Conservation (phyloP, 2,329 filamentous ascomycete species). For the Fusarium anguioides region DNA sequence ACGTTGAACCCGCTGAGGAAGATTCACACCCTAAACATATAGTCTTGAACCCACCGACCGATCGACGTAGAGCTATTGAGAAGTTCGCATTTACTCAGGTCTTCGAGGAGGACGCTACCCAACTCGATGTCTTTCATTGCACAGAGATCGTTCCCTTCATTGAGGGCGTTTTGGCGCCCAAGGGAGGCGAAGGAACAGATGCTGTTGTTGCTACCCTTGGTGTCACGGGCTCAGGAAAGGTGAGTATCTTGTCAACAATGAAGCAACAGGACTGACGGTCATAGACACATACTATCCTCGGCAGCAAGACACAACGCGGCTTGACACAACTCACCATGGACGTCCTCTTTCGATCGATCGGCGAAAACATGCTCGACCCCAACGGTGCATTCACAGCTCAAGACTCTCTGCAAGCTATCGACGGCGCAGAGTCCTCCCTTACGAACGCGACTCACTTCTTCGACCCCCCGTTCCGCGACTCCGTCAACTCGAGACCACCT, state of each 20-base stretch:
- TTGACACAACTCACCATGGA: constrained; percentile 93
- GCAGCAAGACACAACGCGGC: constrained; percentile 85
- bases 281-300: constrained; percentile 95
- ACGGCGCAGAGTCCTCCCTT: constrained; percentile 83
- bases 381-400: constrained; percentile 70
- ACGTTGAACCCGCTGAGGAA: constrained; percentile 71
- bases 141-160: constrained; percentile 80
- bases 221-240: constrained; percentile 96
- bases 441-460: constrained; percentile 80
- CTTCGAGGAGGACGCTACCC: constrained; percentile 86
- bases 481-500: constrained; percentile 64
- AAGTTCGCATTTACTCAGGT: constrained; percentile 95
- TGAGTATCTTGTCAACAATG: constrained; percentile 52
- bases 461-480: constrained; percentile 80
- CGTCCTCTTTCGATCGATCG: constrained; percentile 85
- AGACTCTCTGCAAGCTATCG: constrained; percentile 78
- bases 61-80: constrained; percentile 88
- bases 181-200: constrained; percentile 83
- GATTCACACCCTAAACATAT: constrained; percentile 71
- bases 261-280: not conserved
- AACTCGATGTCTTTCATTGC: constrained; percentile 87
- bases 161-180: constrained; percentile 80
- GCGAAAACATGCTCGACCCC: constrained; percentile 74
- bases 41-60: constrained; percentile 82
- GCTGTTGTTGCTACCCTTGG: constrained; percentile 91